Evolutionary conservation across 306 rosid species (phyloP), one percentile per base, ranked within the genome.

Genomic region (Corylus avellana): DNA sequence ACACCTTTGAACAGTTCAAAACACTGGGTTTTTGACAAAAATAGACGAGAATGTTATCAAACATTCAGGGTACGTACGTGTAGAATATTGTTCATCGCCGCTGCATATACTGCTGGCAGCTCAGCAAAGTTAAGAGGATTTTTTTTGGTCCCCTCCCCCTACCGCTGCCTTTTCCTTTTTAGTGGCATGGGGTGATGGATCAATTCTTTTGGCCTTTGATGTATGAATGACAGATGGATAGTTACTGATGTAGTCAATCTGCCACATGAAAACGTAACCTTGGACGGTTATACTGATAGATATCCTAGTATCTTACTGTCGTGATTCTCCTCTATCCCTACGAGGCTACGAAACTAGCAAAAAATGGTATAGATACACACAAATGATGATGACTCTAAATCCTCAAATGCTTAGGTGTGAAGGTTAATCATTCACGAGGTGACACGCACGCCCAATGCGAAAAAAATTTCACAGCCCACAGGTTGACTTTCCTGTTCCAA

Each of bases 181-280:
- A 78, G 77, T 74, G 83, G 83, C 54, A 78, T 66, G 72, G 64
- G 82, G 87, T 51, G 76, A 39, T 83, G 64, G 57, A 80, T 32
- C 35, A 32, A 32, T 32, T 2, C 2, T 1, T 29, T 1, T 29
- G 32, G 56, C 82, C 53, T 74, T 70, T 32, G 2, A 62, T 63
- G 63, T 75, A 62, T 57, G 73, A 85, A 74, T 73, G 87, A 83
- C 78, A 86, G 47, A 29, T 20, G 76, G 89, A 88, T 79, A 7
- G 74, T 73, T 18, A 77, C 83, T 50, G 54, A 47, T 11, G 46
- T 64, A 84, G 79, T 89, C 90, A 86, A 89, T 69, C 78, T 75
- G 75, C 84, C 69, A 80, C 78, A 70, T 54, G 59, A 79, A 79
- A 87, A 87, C 88, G 89, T 77, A 88, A 85, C 89, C 74, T 69